Percentiles rank a stretch among this genome's conserved stretches.
Conservation (phyloP, 2,329 filamentous ascomycete species). For the Stachybotrys elegans region DNA sequence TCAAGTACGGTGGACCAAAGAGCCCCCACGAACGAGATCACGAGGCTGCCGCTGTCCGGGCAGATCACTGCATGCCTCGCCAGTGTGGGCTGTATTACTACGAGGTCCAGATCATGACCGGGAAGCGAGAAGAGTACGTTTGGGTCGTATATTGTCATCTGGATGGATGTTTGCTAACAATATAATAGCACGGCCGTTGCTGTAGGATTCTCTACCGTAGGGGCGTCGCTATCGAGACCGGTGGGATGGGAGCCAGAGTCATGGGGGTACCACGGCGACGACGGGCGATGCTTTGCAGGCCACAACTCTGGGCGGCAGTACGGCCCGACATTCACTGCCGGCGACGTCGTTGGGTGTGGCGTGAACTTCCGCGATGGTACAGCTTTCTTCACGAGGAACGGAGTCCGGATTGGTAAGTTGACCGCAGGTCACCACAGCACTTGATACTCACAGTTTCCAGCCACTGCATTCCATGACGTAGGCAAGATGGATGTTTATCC, state of each 20-base stretch:
- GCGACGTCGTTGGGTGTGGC: conserved; percentile 60
- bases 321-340: conserved; percentile 48
- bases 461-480: conserved; percentile 65
- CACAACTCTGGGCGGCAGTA: conserved; percentile 53
- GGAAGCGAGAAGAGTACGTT: conserved; percentile 51
- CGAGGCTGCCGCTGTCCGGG: conserved; percentile 77
- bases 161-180: conserved; percentile 5
- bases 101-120: conserved; percentile 56
- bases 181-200: conserved; percentile 51
- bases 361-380: conserved; percentile 60
- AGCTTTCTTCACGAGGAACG: conserved; percentile 68
- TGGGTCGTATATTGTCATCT: neutral
- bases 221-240: conserved; percentile 47
- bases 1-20: conserved; percentile 51
- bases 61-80: conserved; percentile 80
- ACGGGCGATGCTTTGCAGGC: conserved; percentile 56
- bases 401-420: conserved; percentile 46
- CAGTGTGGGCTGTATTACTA: conserved; percentile 95
- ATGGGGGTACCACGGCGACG: conserved; percentile 66
- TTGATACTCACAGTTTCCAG: conserved; percentile 46
- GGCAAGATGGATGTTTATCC: conserved; percentile 60
- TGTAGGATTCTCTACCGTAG: conserved; percentile 56
- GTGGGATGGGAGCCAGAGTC: conserved; percentile 65
- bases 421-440: too few species aligned
- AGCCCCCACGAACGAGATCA: conserved; percentile 49